These are phyloP conservation scores for Neonectria magnoliae DNA, from an alignment of 2,329 filamentous ascomycete genomes.

Conservation along the genomic window DNA sequence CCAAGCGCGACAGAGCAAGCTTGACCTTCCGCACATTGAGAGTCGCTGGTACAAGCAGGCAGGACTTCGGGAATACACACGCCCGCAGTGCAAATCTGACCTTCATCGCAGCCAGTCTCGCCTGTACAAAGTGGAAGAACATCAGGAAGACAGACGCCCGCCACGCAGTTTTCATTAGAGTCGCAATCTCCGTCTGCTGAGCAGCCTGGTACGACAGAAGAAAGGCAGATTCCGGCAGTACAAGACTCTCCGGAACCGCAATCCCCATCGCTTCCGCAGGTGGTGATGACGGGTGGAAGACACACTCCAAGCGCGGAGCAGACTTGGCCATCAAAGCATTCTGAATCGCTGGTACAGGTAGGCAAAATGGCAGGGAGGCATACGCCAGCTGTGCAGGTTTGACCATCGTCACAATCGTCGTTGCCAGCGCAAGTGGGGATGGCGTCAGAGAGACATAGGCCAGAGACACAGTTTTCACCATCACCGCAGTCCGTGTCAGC, in stretches of 20 bases:
- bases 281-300: neutral
- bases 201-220: neutral
- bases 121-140: neutral
- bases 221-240: neutral
- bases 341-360: neutral
- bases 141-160: neutral
- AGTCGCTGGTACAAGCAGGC: neutral
- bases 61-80: slow-evolving; percentile 10
- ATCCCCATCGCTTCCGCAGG: neutral
- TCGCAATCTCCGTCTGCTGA: neutral
- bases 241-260: neutral
- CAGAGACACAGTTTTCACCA: neutral
- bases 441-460: neutral
- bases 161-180: neutral
- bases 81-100: neutral
- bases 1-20: neutral
- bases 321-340: neutral
- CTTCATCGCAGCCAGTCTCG: neutral
- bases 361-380: slow-evolving; percentile 8
- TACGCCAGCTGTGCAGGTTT: slow-evolving; percentile 1
- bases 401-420: neutral
- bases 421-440: neutral
- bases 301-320: slow-evolving; percentile 6
- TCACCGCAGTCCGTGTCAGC: neutral
- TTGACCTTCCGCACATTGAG: neutral